Conservation (phyloP, 192 early-diverging fungal species). For the Coemansia sp. region DNA sequence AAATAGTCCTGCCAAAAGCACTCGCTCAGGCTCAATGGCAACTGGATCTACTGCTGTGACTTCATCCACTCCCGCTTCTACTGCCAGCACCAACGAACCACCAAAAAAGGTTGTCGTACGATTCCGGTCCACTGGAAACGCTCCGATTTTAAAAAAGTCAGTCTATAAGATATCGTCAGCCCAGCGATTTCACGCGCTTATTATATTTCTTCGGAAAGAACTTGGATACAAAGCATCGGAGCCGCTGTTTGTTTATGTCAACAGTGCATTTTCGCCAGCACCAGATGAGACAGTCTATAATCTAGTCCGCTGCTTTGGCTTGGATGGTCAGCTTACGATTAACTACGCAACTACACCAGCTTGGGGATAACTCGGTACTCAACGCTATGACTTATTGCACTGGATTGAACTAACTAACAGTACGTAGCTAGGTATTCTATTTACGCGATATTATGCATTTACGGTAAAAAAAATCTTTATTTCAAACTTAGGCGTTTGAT, state of each 20-base stretch:
- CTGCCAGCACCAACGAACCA: background rate
- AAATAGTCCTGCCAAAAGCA: background rate
- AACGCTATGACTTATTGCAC: background rate
- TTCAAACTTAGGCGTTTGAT: too few relatives aligned
- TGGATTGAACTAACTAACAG: background rate
- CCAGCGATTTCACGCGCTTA: constrained; percentile 83
- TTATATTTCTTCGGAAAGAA: constrained; percentile 81
- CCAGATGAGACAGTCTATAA: constrained; percentile 88
- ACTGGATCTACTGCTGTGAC: constrained; percentile 12
- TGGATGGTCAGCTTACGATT: constrained; percentile 80
- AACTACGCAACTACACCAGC: constrained; percentile 92
- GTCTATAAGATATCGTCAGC: constrained; percentile 84
- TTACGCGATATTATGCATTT: background rate
- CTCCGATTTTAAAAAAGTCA: constrained; percentile 85
- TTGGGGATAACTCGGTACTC: constrained; percentile 67
- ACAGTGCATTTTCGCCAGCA: constrained; percentile 91
- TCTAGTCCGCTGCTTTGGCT: constrained; percentile 80
- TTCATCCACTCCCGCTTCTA: constrained; percentile 5
- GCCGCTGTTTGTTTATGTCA: constrained; percentile 89
- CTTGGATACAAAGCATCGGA: constrained; percentile 74
- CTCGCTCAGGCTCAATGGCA: constrained; percentile 6
- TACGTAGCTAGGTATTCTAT: background rate
- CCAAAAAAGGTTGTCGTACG: constrained; percentile 72
- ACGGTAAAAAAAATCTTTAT: too few relatives aligned
- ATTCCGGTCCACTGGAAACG: constrained; percentile 83